Percentiles rank a stretch among this genome's conserved stretches.
These are phyloP conservation scores for Tolypocladium ovalisporum DNA, from an alignment of 2,329 filamentous ascomycete species.

Conservation along the genomic window DNA sequence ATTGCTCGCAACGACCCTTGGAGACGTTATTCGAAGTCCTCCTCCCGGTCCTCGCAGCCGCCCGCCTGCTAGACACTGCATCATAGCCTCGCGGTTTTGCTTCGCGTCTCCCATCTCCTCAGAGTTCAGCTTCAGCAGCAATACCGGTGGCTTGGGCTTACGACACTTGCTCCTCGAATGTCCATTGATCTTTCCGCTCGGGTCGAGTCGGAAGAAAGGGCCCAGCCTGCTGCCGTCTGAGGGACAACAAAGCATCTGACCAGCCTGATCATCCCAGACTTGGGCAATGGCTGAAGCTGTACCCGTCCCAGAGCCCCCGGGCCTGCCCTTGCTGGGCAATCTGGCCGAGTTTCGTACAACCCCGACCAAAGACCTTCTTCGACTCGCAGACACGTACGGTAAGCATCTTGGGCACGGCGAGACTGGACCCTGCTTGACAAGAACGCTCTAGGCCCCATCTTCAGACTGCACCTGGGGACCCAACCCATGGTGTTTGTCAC, in stretches of 20 bases:
- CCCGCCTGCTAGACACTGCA: neutral
- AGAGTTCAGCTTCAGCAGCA: neutral
- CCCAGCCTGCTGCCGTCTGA: neutral
- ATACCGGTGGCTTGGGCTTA: no score
- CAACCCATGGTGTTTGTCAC: slow-evolving; percentile 37
- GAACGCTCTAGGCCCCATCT: slow-evolving; percentile 41
- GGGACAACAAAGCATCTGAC: neutral
- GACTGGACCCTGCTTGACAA: neutral
- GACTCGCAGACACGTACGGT: slow-evolving; percentile 58
- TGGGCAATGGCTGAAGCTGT: slow-evolving; percentile 20
- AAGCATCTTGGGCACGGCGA: slow-evolving; percentile 6
- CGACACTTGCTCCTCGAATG: no score
- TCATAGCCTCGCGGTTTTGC: neutral
- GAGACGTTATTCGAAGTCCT: neutral
- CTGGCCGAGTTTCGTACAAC: slow-evolving; percentile 49
- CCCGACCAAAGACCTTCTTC: slow-evolving; percentile 42
- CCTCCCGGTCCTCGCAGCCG: neutral
- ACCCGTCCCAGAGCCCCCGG: slow-evolving; percentile 52
- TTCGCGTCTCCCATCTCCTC: neutral
- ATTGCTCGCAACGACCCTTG: neutral
- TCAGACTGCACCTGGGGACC: slow-evolving; percentile 39
- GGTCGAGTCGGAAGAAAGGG: neutral
- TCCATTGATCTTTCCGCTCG: neutral
- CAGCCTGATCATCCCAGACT: neutral
- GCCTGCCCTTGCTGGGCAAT: slow-evolving; percentile 56